Base-by-base conservation (phyloP, 345 rosid species). In the Syzygium aqueum region DNA sequence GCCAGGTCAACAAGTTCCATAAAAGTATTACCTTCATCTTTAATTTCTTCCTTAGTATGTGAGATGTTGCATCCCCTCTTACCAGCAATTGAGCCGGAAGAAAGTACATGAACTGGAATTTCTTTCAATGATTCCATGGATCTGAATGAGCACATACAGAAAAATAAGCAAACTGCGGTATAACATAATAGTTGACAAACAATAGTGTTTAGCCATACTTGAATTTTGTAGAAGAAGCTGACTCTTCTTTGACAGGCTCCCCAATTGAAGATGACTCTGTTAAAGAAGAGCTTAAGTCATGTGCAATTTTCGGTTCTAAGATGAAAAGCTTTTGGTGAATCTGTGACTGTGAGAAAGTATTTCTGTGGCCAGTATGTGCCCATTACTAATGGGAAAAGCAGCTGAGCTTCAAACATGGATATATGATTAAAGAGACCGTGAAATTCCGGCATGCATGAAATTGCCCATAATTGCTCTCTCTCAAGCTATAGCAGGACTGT, bases 1-100 rank as follows among this genome's bases (percentile, higher is more conserved):
- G 6, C 15, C 49, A 73, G 19, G 82, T 73, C 82, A 73, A 73
- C 49, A 37, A 87, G 46, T 77, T n/a, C 53, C 82, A 50, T 51
- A n/a, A 87, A 87, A 89, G 91, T n/a, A 89, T 85, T 89, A 97
- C 99, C 99, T 95, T 97, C 97, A 88, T 91, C 88, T 93, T 95
- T 95, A 84, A 93, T 57, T 65, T 11, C 87, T 87, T 95, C 93
- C 89, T 94, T 96, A 87, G 77, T 89, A 88, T 91, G 95, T 87
- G 88, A 85, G 84, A 85, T 86, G 78, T 90, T 92, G 77, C 91
- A 91, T 86, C 92, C 89, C 91, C 90, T 95, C 92, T 94, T 90
- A 93, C 97, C 95, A 89, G 89, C 90, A 61, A 91, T 90, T 87
- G 92, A 61, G 78, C 85, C 84, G 57, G 97, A 89, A 89, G 94